Evolutionary conservation across 805 yeast genomes (phyloP).

Genomic region (Ogataea paraovalis): DNA sequence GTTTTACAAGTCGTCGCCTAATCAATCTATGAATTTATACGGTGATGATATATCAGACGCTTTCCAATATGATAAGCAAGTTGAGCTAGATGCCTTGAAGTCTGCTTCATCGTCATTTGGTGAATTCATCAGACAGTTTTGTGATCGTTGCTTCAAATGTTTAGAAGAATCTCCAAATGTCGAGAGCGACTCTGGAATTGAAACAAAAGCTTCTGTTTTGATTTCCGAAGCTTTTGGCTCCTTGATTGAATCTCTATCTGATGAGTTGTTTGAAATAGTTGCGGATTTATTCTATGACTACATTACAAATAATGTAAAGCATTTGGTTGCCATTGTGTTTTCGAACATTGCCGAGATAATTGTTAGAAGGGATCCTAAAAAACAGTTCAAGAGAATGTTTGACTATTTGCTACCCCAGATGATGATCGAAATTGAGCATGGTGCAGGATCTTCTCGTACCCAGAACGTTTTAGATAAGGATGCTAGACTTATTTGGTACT

Average conservation of each 20-base stretch:
- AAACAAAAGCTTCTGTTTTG: conserved; percentile 41
- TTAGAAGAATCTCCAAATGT: conserved; percentile 69
- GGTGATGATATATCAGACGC: conserved; percentile 19
- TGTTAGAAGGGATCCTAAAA: conserved; percentile 56
- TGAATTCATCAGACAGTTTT: conserved; percentile 51
- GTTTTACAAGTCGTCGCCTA: conserved; percentile 32
- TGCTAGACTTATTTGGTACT: conserved; percentile 65
- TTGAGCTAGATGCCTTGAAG: conserved; percentile 53
- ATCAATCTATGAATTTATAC: conserved; percentile 14
- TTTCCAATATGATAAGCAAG: conserved; percentile 40
- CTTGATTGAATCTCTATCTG: conserved; percentile 56
- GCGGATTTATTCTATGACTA: conserved; percentile 50
- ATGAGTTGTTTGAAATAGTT: conserved; percentile 45
- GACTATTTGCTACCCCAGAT: conserved; percentile 48
- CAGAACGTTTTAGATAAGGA: conserved; percentile 74
- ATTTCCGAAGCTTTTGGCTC: conserved; percentile 38
- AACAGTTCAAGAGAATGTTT: conserved; percentile 42
- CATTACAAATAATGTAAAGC: conserved; percentile 53
- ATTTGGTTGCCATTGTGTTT: conserved; percentile 59
- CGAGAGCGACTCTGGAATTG: conserved; percentile 46
- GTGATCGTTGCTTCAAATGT: conserved; percentile 56
- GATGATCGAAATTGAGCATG: conserved; percentile 68
- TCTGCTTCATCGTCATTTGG: conserved; percentile 74
- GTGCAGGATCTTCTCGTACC: conserved; percentile 72
- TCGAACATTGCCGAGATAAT: conserved; percentile 73